Base-by-base conservation (phyloP, 2,329 filamentous ascomycete genomes). In the Coniochaeta pulveracea region DNA sequence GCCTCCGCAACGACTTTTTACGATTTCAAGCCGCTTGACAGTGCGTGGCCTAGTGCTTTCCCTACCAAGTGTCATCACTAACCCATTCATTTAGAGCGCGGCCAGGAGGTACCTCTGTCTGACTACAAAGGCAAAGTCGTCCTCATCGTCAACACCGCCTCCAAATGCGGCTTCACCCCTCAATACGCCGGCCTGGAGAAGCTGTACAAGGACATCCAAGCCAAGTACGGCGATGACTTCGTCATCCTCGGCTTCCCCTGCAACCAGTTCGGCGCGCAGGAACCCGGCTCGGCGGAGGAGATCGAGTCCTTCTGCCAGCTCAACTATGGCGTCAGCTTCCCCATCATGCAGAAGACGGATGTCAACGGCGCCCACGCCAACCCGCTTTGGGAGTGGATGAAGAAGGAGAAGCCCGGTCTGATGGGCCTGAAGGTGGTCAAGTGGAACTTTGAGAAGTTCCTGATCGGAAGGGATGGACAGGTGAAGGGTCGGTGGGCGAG, bases 371-470 rank as follows among this genome's bases (percentile, higher is more conserved):
- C 81, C 47, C 66, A 76, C 19, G 81, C 86, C 30, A 75, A 76
- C 47, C 86, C 88, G 1, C 60, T 94, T 23, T 96, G 71, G 57
- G 70, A 82, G 54, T 98, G 73, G 73, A 58, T 81, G 51, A 81
- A 80, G 66, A 57, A 60, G 26, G 63, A 78, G 60, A 80, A 85
- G 66, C 72, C 89, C 1, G 88, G 91, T 15, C 51, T 95, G 36
- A 62, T 96, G 62, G 91, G 91, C 14, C 56, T 96, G 52, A 89
- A 93, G 78, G 62, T 79, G 41, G 69, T 98, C 49, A 95, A 96
- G 80, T 98, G 91, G 91, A 98, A 98, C 64, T 98, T 96, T 66
- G 91, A 98, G 61, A 98, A 98, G 74, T 98, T 95, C 63, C 64
- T 98, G 42, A 66, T 98, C 43, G 81, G 80, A 39, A 72, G 75